phyloP scores from a whole-genome alignment of 345 rosid genomes.

The Trapa incisa region DNA sequence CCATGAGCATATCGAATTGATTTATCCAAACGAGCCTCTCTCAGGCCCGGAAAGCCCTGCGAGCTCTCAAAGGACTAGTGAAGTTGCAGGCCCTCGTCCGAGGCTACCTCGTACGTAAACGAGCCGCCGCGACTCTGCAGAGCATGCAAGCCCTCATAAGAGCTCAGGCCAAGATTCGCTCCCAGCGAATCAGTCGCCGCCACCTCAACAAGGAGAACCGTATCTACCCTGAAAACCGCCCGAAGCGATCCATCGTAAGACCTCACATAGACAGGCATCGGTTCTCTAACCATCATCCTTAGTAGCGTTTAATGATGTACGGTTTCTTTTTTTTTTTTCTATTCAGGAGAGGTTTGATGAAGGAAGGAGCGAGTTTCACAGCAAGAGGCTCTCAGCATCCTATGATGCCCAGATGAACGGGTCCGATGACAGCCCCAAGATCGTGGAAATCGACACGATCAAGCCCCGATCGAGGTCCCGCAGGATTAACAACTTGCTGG shows the following conservation, averaged over 20 bases:
- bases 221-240: conserved; percentile 16
- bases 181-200: conserved; percentile 29
- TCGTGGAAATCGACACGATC: conserved; percentile 47
- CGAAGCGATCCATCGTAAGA: conserved; percentile 35
- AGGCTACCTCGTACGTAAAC: conserved; percentile 66
- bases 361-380: conserved; percentile 26
- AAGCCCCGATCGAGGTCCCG: conserved; percentile 44
- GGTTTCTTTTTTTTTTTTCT: neutral
- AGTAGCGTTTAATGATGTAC: too few species aligned
- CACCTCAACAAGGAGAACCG: conserved; percentile 28
- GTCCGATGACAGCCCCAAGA: conserved; percentile 38
- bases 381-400: conserved; percentile 22
- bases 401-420: conserved; percentile 14
- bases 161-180: conserved; percentile 43
- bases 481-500: conserved; percentile 18
- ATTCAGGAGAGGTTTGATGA: conserved; percentile 33
- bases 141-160: conserved; percentile 63
- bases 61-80: conserved; percentile 72
- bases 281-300: too few species aligned
- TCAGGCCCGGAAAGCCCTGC: conserved; percentile 65
- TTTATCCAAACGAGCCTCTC: neutral
- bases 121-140: conserved; percentile 46
- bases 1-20: too few species aligned
- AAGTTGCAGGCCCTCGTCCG: conserved; percentile 73
- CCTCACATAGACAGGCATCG: neutral